Evolutionary conservation across 495 filamentous ascomycete species (phyloP).

Genomic region (Annulohypoxylon stygium): DNA sequence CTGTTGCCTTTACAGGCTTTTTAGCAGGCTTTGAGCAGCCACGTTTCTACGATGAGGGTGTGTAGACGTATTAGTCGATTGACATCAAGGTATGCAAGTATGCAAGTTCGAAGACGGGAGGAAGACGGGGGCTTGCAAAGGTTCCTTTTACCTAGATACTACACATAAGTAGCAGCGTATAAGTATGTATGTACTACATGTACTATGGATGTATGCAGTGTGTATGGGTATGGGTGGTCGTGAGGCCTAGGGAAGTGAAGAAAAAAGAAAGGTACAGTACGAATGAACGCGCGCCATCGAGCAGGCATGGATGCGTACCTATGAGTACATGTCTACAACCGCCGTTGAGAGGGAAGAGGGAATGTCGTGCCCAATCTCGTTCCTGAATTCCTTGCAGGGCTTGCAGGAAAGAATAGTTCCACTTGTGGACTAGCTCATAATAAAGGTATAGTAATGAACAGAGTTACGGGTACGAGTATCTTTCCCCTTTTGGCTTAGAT

Average conservation of each 20-base stretch:
- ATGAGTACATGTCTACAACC: conserved; percentile 34
- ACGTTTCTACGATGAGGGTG: conserved; percentile 36
- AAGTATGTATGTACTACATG: background rate
- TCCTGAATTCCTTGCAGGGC: conserved; percentile 41
- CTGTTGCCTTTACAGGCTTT: conserved; percentile 1
- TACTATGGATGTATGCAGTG: background rate
- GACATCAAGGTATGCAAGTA: conserved; percentile 6
- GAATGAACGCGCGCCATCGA: conserved; percentile 13
- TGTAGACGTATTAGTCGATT: conserved; percentile 25
- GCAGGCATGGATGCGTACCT: background rate
- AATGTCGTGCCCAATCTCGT: conserved; percentile 48
- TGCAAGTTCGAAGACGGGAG: conserved; percentile 11
- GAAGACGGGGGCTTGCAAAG: conserved; percentile 32
- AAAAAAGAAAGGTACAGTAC: conserved; percentile 14
- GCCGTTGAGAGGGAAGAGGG: conserved; percentile 32
- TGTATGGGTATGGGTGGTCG: background rate
- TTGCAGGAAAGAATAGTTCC: conserved; percentile 41
- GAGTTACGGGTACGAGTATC: conserved; percentile 30
- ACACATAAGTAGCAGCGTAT: background rate
- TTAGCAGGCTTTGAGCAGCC: conserved; percentile 34
- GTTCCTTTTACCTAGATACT: conserved; percentile 3
- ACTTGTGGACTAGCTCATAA: conserved; percentile 27
- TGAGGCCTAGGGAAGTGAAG: background rate
- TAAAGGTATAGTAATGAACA: background rate
- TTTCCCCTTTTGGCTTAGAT: conserved; percentile 28